Base-by-base conservation (phyloP, 768 basidiomycete genomes). In the Lactarius vividus region DNA sequence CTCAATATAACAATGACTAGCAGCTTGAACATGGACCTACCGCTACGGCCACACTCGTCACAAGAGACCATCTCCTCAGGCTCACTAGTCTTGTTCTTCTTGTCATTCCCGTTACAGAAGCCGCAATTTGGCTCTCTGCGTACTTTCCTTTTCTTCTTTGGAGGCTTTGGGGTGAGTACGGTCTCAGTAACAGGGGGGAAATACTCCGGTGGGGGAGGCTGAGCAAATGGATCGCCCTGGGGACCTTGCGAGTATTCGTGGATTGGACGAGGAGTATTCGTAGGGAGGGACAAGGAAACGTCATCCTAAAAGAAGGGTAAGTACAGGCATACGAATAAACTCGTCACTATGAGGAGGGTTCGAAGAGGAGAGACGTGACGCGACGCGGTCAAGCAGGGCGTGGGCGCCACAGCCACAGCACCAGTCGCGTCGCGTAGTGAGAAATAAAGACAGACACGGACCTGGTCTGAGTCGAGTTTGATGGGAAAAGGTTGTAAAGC, bases 211-310 rank as follows among this genome's bases (percentile, higher is more conserved):
- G 78, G 77, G 62, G 82, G 82, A 69, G 84, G 86, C 54, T 87
- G 89, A 61, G 89, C 88, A 73, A 92, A 92, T 44, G 91, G 90
- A 77, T 92, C 91, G 66, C 91, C 91, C 72, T 90, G 88, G 18
- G 91, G 91, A 28, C 85, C 89, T 74, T 89, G 84, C 42, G 86
- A 83, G 73, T 89, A 91, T 65, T 85, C 62, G 77, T 76, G 76
- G 53, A 76, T 72, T 69, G 70, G 73, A 63, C 61, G 63, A 57
- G 64, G 66, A 59, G 29, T 37, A 55, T 67, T 65, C 31, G 71
- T 42, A 40, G 69, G 62, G 49, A 65, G 42, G 46, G 71, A 70
- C 18, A 68, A 65, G 46, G 70, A 54, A 31, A 68, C 20, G 4
- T 44, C 29, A 6, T 46, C 52, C 71, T 74, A 11, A 52, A 59